Percentiles rank a stretch among this genome's conserved stretches.
Conservation (phyloP, 495 filamentous ascomycete species). For the Pseudomonodictys pantanalensis region DNA sequence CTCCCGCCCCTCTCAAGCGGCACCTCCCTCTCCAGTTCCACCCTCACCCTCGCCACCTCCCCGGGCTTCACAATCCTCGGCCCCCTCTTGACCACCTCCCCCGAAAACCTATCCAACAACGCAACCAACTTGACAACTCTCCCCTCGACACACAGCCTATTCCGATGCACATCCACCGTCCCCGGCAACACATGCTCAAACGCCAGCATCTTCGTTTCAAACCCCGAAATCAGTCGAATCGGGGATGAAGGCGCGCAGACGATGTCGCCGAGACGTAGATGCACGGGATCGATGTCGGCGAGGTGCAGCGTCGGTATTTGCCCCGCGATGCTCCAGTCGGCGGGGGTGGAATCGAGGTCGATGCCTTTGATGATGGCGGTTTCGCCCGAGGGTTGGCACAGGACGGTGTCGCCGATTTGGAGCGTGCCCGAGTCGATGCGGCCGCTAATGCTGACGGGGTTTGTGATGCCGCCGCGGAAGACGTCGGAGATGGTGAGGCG, state of each 20-base stretch:
- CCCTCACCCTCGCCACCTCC: constrained; percentile 60
- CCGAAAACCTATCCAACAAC: constrained; percentile 70
- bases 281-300: constrained; percentile 76
- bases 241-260: constrained; percentile 68
- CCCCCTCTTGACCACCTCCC: constrained; percentile 71
- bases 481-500: constrained; percentile 80
- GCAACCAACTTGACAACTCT: constrained; percentile 67
- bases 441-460: constrained; percentile 76
- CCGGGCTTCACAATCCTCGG: constrained; percentile 77
- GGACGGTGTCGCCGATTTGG: constrained; percentile 76
- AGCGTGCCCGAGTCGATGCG: constrained; percentile 80
- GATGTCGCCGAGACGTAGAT: constrained; percentile 81
- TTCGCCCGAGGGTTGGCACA: constrained; percentile 76
- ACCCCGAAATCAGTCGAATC: constrained; percentile 63
- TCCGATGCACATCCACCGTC: constrained; percentile 82
- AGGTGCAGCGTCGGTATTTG: constrained; percentile 84
- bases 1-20: constrained; percentile 77
- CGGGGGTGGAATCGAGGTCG: constrained; percentile 65
- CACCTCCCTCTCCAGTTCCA: constrained; percentile 71
- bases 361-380: constrained; percentile 74
- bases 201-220: constrained; percentile 79
- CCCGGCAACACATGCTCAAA: constrained; percentile 88
- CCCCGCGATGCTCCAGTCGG: constrained; percentile 93
- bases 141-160: constrained; percentile 74
- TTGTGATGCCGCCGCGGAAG: constrained; percentile 72